Percentiles rank a stretch among this genome's conserved stretches.
These are phyloP conservation scores for Solanum microdontum DNA, from an alignment of 257 asterid genomes.

Conservation along the genomic window DNA sequence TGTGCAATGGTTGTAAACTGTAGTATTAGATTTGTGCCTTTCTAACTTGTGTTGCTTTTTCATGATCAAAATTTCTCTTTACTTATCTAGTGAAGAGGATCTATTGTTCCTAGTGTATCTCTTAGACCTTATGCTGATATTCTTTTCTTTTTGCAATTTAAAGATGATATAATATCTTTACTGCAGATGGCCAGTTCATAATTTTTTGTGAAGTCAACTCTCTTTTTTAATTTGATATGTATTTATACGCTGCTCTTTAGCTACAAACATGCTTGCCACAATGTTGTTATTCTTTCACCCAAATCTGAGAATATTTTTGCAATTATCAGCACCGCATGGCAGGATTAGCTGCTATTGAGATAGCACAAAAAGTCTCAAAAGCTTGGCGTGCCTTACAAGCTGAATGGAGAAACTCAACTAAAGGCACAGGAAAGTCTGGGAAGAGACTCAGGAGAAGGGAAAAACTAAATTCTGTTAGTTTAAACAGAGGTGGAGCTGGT, in stretches of 20 bases:
- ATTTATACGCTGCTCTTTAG: neutral
- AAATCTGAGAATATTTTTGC: neutral
- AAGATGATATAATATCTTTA: neutral
- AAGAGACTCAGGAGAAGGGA: conserved; percentile 70
- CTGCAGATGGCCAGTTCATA: neutral
- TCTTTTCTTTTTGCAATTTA: neutral
- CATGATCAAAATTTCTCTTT: neutral
- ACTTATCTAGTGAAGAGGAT: neutral
- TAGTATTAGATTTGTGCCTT: neutral
- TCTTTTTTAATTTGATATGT: neutral
- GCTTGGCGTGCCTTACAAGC: conserved; percentile 89
- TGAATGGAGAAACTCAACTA: conserved; percentile 70
- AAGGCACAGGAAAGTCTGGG: conserved; percentile 60
- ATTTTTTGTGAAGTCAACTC: neutral
- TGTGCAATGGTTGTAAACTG: neutral
- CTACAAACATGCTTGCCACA: neutral
- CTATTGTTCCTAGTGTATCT: neutral
- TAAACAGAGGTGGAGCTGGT: conserved; percentile 98
- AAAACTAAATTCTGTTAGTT: conserved; percentile 50
- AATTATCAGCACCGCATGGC: conserved; percentile 91
- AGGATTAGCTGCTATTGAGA: conserved; percentile 94
- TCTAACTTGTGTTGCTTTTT: neutral
- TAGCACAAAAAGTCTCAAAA: conserved; percentile 86
- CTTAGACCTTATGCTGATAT: neutral
- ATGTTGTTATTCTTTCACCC: conserved; percentile 11